Evolutionary conservation across 2,329 filamentous ascomycete genomes (phyloP).

Genomic region (Trichoderma oligosporum): DNA sequence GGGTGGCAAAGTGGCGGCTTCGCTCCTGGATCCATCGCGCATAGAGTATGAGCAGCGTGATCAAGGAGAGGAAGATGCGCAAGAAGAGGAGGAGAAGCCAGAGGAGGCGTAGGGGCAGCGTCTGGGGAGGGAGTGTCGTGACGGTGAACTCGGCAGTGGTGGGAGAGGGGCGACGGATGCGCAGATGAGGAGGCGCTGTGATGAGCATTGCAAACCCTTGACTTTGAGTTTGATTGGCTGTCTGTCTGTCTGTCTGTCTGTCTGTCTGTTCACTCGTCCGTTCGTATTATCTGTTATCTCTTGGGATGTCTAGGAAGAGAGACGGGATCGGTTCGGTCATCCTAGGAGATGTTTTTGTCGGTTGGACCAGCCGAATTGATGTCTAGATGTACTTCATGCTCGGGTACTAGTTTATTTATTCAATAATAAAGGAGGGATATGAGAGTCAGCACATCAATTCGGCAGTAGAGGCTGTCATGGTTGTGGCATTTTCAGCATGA

Average conservation of each 20-base stretch:
- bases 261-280: not conserved
- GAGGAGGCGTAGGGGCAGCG: conserved; percentile 46
- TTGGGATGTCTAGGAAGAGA: not conserved
- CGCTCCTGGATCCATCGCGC: conserved; percentile 42
- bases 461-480: not conserved
- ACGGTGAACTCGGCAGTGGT: conserved; percentile 93
- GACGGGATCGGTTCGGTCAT: not conserved
- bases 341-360: not conserved
- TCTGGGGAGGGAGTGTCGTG: conserved; percentile 65
- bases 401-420: too few relatives aligned
- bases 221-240: too few relatives aligned
- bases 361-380: not conserved
- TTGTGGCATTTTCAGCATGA: not conserved
- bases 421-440: too few relatives aligned
- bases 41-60: conserved; percentile 48
- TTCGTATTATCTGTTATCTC: too few relatives aligned
- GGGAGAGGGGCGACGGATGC: conserved; percentile 67
- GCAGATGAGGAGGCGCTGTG: conserved; percentile 56
- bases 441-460: not conserved
- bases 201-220: conserved; percentile 52
- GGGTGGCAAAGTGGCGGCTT: conserved; percentile 24
- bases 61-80: conserved; percentile 42
- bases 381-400: not conserved
- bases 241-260: not conserved
- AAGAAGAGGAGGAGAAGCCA: conserved; percentile 42